Evolutionary conservation across 2,329 filamentous ascomycete genomes (phyloP).

Genomic region (Ceratocystis ficicola): DNA sequence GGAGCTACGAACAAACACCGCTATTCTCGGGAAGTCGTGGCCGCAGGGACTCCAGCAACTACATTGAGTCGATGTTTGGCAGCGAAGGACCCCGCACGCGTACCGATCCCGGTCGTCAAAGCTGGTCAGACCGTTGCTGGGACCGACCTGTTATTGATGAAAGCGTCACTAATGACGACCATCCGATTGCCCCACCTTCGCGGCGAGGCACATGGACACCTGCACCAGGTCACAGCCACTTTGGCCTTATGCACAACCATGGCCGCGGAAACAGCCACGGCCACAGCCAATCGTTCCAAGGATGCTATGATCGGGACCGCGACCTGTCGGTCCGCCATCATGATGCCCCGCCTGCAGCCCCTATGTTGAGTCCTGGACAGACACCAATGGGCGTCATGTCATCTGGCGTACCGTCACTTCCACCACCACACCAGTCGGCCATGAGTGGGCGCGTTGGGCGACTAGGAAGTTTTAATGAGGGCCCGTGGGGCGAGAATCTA

Average conservation of each 20-base stretch:
- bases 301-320: slow-evolving; percentile 13
- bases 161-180: background rate
- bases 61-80: slow-evolving; percentile 8
- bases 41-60: slow-evolving; percentile 13
- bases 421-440: background rate
- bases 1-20: slow-evolving; percentile 13
- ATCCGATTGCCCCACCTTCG: slow-evolving; percentile 5
- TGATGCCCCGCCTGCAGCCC: slow-evolving; percentile 11
- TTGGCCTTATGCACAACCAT: slow-evolving; percentile 9
- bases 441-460: background rate
- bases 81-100: background rate
- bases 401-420: background rate
- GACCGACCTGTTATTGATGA: slow-evolving; percentile 7
- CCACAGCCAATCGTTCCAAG: slow-evolving; percentile 16
- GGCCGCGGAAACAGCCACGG: background rate
- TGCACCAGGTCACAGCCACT: slow-evolving; percentile 9
- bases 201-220: slow-evolving; percentile 16
- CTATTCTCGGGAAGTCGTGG: background rate
- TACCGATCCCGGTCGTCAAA: slow-evolving; percentile 4
- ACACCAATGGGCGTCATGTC: background rate
- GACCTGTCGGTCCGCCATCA: background rate
- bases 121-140: slow-evolving; percentile 16
- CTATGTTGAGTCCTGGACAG: slow-evolving; percentile 8
- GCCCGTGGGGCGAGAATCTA: background rate
- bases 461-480: slow-evolving; percentile 5